These are phyloP conservation scores for Microbotryum violaceum DNA, from an alignment of 1,284 basidiomycete genomes.

Conservation along the genomic window DNA sequence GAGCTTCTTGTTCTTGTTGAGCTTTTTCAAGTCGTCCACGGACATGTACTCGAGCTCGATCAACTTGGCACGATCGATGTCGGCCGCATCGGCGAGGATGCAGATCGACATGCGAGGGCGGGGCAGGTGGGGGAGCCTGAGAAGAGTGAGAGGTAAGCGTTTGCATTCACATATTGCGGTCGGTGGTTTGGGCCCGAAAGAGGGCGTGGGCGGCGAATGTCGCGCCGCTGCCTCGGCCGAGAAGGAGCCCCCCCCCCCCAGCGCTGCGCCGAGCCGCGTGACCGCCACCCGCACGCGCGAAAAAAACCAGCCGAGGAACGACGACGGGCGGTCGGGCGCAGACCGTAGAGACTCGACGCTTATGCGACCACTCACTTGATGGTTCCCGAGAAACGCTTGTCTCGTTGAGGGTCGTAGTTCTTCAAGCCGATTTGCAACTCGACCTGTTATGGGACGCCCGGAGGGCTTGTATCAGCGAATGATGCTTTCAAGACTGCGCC, in stretches of 20 bases:
- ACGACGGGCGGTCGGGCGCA: too few species aligned
- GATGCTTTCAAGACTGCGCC: too few species aligned
- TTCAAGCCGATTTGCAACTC: slow-evolving; percentile 96
- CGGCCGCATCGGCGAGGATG: slow-evolving; percentile 97
- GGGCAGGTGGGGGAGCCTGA: slow-evolving; percentile 87
- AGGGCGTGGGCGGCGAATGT: too few species aligned
- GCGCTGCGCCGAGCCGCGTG: too few species aligned
- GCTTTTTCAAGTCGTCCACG: slow-evolving; percentile 99
- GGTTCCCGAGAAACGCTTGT: slow-evolving; percentile 95
- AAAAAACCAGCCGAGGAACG: too few species aligned
- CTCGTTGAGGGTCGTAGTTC: slow-evolving; percentile 94
- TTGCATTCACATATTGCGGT: too few species aligned
- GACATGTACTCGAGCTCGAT: slow-evolving; percentile 96
- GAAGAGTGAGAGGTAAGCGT: slow-evolving; percentile 24
- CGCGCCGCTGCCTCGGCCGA: too few species aligned
- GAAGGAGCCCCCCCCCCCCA: too few species aligned
- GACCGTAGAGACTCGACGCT: too few species aligned
- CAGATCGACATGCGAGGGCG: slow-evolving; percentile 98
- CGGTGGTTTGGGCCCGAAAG: too few species aligned
- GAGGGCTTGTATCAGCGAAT: neutral
- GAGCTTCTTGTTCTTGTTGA: slow-evolving; percentile 99
- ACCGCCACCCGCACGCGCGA: too few species aligned
- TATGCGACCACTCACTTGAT: slow-evolving; percentile 58
- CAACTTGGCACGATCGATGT: slow-evolving; percentile 97
- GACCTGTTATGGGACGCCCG: slow-evolving; percentile 40